Percentiles rank a stretch among this genome's conserved stretches.
Conservation (phyloP, 1,284 basidiomycete genomes). For the Tilletia walkeri region DNA sequence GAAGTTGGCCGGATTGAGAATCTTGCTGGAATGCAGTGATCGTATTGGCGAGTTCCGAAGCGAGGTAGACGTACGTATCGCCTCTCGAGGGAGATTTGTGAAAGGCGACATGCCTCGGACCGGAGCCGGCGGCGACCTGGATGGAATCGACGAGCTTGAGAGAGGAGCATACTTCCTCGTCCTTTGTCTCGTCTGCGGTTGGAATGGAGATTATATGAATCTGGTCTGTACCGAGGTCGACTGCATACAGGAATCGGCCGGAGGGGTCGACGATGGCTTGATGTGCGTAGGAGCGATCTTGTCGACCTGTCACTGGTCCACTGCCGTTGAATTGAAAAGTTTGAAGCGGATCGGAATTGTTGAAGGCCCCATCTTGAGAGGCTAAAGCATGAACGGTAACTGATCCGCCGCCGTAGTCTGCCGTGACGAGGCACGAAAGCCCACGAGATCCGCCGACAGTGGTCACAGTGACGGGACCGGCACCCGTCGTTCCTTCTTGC, state of each 20-base stretch:
- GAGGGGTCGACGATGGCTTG: constrained; percentile 32
- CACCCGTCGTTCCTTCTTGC: background rate
- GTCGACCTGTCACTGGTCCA: constrained; percentile 38
- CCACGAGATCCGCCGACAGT: background rate
- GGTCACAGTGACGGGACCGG: background rate
- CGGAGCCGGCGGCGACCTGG: constrained; percentile 28
- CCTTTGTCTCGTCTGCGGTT: background rate
- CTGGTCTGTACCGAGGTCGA: constrained; percentile 43
- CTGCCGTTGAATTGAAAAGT: constrained; percentile 31
- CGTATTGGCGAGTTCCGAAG: constrained; percentile 37
- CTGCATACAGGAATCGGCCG: constrained; percentile 37
- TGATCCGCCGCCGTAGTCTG: background rate
- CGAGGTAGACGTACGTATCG: constrained; percentile 32
- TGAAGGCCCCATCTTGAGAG: background rate
- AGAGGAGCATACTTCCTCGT: too few species aligned
- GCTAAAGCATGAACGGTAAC: background rate
- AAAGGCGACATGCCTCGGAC: constrained; percentile 35
- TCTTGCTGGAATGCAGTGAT: constrained; percentile 31
- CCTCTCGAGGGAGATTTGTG: constrained; percentile 13
- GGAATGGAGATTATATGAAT: constrained; percentile 30
- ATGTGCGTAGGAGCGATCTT: constrained; percentile 45
- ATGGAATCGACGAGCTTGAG: constrained; percentile 22
- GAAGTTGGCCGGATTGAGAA: constrained; percentile 15
- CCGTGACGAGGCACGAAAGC: background rate
- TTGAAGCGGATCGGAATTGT: background rate